phyloP scores from a whole-genome alignment of 768 basidiomycete genomes.

The Mycena belliarum region DNA sequence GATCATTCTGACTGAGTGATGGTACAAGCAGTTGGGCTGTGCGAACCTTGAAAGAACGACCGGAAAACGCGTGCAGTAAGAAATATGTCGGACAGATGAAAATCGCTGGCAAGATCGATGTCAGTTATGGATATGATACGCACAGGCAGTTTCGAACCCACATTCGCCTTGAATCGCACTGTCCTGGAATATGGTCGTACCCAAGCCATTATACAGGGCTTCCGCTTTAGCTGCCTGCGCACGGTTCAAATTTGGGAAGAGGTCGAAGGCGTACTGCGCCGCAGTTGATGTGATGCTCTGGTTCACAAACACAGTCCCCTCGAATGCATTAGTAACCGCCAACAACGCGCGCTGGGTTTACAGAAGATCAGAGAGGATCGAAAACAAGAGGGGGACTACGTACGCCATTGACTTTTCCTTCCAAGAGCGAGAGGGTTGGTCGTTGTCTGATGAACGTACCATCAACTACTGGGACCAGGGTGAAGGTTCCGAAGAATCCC shows the following conservation, averaged over 20 bases:
- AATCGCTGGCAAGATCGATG: conserved; percentile 27
- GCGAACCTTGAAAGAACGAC: conserved; percentile 31
- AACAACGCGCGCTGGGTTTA: conserved; percentile 23
- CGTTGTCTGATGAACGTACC: conserved; percentile 36
- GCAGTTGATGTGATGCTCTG: conserved; percentile 6
- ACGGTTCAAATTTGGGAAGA: conserved; percentile 23
- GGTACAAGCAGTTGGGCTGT: not conserved
- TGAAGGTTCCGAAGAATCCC: conserved; percentile 29
- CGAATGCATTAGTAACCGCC: conserved; percentile 28
- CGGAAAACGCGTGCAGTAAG: conserved; percentile 30
- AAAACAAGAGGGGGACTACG: not conserved
- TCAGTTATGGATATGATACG: too few relatives aligned
- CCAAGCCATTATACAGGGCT: conserved; percentile 16
- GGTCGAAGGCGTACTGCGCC: conserved; percentile 15
- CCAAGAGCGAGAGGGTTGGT: conserved; percentile 30
- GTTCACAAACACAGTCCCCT: conserved; percentile 31
- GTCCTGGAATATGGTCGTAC: conserved; percentile 16
- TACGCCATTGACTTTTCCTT: conserved; percentile 36
- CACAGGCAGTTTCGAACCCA: too few relatives aligned
- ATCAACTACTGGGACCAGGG: conserved; percentile 35
- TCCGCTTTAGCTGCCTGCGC: conserved; percentile 11
- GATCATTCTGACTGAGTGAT: not conserved
- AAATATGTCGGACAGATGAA: conserved; percentile 35
- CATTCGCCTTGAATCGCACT: conserved; percentile 26
- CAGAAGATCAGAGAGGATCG: not conserved